A percentile compares a stretch with the other conserved stretches of the same genome.
These are phyloP conservation scores for Crucibulum laeve DNA, from an alignment of 768 basidiomycete genomes.

Conservation along the genomic window DNA sequence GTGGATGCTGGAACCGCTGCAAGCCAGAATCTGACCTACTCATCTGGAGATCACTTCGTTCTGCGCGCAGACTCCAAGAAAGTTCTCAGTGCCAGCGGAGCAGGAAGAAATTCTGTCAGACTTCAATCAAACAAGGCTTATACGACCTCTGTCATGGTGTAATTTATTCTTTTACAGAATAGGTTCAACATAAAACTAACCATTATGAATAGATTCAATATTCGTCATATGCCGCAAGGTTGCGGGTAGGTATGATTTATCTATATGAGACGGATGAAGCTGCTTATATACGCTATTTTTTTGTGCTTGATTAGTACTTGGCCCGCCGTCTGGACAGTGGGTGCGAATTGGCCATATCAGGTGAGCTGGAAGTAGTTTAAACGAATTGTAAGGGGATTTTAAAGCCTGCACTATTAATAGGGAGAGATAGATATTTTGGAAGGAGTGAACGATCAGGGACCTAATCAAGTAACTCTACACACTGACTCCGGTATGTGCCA, in stretches of 20 bases:
- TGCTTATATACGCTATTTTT: not conserved
- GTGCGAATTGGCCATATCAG: constrained; percentile 40
- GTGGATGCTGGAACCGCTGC: constrained; percentile 44
- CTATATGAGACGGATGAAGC: not conserved
- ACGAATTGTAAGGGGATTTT: not conserved
- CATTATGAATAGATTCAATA: constrained; percentile 34
- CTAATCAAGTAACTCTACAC: constrained; percentile 54
- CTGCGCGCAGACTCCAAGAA: constrained; percentile 53
- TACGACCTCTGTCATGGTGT: constrained; percentile 51
- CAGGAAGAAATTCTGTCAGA: constrained; percentile 58
- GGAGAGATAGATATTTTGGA: constrained; percentile 53
- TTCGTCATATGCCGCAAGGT: constrained; percentile 59
- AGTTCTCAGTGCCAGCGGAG: constrained; percentile 36
- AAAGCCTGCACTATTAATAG: constrained; percentile 14
- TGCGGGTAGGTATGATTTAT: constrained; percentile 36
- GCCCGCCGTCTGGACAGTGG: constrained; percentile 61
- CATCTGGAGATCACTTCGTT: constrained; percentile 47
- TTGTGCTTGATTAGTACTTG: constrained; percentile 26
- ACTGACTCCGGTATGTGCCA: constrained; percentile 38
- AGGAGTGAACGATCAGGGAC: constrained; percentile 52
- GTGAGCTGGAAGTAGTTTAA: constrained; percentile 12
- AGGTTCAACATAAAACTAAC: constrained; percentile 1
- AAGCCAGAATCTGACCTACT: constrained; percentile 52
- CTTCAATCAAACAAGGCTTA: constrained; percentile 49
- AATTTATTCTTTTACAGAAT: constrained; percentile 13